A percentile compares a stretch with the other conserved stretches of the same genome.
These are phyloP conservation scores for Limnanthes douglasii DNA, from an alignment of 345 rosid species.

Conservation along the genomic window DNA sequence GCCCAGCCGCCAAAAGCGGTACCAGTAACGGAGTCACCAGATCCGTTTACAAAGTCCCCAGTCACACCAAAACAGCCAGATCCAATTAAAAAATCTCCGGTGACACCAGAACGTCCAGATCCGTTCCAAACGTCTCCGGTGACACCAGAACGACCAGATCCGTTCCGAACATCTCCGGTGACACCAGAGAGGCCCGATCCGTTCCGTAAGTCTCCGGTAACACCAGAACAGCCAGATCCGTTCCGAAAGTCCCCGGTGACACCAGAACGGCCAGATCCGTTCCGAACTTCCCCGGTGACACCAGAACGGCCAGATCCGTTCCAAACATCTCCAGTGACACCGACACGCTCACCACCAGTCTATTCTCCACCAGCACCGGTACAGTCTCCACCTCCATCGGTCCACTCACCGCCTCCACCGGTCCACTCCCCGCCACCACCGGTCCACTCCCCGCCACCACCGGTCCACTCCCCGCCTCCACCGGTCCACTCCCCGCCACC, in stretches of 20 bases:
- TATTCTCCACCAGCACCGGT: slow-evolving; percentile 9
- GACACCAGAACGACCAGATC: not conserved
- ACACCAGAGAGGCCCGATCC: not conserved
- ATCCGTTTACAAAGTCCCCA: not conserved
- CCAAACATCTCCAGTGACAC: too few relatives aligned
- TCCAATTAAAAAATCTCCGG: not conserved
- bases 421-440: slow-evolving; percentile 16
- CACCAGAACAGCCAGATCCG: not conserved
- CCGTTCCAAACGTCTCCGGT: not conserved
- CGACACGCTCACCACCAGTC: not conserved
- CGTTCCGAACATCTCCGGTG: not conserved
- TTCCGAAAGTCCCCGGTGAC: not conserved
- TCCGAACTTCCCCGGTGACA: not conserved
- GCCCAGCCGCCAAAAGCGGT: too few relatives aligned
- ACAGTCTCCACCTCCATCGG: slow-evolving; percentile 3
- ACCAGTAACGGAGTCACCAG: too few relatives aligned
- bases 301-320: not conserved
- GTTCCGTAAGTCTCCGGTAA: not conserved
- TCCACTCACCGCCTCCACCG: slow-evolving; percentile 9
- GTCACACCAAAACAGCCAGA: too few relatives aligned
- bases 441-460: slow-evolving; percentile 12
- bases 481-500: slow-evolving; percentile 10
- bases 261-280: not conserved
- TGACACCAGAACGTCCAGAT: too few relatives aligned
- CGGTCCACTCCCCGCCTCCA: slow-evolving; percentile 12